Base-by-base conservation (phyloP, 2,329 filamentous ascomycete genomes). In the Sarocladiaceae sp. region DNA sequence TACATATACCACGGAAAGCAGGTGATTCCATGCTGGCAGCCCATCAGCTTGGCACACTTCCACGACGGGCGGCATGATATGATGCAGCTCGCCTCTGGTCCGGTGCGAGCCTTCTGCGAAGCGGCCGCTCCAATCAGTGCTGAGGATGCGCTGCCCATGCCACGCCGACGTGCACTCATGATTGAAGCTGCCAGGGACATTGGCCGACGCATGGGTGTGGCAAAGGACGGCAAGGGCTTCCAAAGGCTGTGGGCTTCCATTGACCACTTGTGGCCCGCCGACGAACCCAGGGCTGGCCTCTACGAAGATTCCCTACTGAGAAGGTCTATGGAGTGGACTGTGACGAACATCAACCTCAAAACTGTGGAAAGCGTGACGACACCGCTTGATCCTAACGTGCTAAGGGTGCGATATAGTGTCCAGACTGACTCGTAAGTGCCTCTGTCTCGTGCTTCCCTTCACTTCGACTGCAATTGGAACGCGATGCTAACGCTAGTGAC, bases 61-160 rank as follows among this genome's bases (percentile, higher is more conserved):
- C 46, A 37, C 27, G 13, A 20, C 6, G 48, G 46, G 2, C 26
- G 43, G 7, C 33, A 32, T 7, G 47, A 49, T 15, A 49, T 47
- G 33, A 44, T 49, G 3, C 39, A 49, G 16, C 24, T 49, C 21
- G 31, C 31, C 19, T 40, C 45, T 1, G 16, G n/a, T 6, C 29
- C 40, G 1, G 19, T 45, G 3, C 18, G 23, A 3, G 27, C 27
- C 15, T 49, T 49, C 19, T 47, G 45, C 23, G 41, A 26, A 6
- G 45, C 35, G 2, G 47, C 47, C 1, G 44, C 26, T 9, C 26
- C 26, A 29, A n/a, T 29, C 9, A 29, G 26, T n/a, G 9, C 6
- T 4, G 33, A 37, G 6, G 33, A 37, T 7, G 18, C 15, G 4
- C 10, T 37, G 12, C 31, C 31, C n/a, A 9, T 15, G 31, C n/a